Conservation (phyloP, 495 filamentous ascomycete species). For the Neurospora tetraspora region DNA sequence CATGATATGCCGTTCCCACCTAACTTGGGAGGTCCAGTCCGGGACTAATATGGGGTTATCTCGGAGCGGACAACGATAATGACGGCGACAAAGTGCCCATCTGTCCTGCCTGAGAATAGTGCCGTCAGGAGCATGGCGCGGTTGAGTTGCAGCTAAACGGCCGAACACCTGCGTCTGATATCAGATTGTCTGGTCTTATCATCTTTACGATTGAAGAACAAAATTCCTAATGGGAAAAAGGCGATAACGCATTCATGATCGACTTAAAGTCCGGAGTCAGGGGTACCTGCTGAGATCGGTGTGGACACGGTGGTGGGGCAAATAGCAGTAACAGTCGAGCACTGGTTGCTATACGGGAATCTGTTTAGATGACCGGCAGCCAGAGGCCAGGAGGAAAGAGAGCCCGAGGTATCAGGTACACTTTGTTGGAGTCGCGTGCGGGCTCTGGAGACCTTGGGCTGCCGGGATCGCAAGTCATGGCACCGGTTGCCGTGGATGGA, state of each 20-base stretch:
- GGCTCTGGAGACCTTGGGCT: constrained; percentile 2
- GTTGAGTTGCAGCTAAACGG: background rate
- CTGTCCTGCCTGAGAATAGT: background rate
- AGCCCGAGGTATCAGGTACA: background rate
- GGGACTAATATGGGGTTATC: background rate
- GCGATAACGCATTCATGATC: constrained; percentile 14
- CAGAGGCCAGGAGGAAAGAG: background rate
- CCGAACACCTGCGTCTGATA: background rate
- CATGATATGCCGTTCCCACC: background rate
- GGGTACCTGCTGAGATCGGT: constrained; percentile 11
- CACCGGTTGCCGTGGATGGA: constrained; percentile 10
- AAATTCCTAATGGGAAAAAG: constrained; percentile 30
- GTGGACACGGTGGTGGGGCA: background rate
- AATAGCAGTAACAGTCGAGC: constrained; percentile 6
- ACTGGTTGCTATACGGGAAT: background rate
- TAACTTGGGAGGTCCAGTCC: background rate
- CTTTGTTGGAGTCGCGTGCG: background rate
- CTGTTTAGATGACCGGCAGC: background rate
- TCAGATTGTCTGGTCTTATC: constrained; percentile 21
- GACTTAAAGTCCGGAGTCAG: background rate
- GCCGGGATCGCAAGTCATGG: constrained; percentile 4
- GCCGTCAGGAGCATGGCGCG: background rate
- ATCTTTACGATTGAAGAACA: constrained; percentile 18
- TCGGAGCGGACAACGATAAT: background rate
- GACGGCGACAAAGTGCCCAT: background rate